phyloP scores from a whole-genome alignment of 768 basidiomycete species.

The Melanogaster broomeanus region DNA sequence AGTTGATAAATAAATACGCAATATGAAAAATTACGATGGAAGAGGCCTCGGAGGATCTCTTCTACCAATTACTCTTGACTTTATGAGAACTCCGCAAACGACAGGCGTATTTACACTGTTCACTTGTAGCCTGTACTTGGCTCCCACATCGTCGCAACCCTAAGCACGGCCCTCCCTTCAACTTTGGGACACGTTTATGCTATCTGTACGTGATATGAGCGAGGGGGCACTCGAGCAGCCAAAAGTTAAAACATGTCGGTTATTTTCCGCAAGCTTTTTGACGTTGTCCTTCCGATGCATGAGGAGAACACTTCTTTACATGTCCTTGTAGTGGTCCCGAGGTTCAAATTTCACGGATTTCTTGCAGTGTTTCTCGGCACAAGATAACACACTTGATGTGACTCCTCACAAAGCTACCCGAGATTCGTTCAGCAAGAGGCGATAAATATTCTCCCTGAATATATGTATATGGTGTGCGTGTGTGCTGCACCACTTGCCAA shows the following conservation, averaged over 20 bases:
- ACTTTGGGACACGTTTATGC: background rate
- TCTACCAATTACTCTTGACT: conserved; percentile 4
- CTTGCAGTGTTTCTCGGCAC: too few relatives aligned
- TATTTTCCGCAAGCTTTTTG: too few relatives aligned
- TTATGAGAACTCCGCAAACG: conserved; percentile 22
- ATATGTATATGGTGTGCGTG: background rate
- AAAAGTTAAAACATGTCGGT: too few relatives aligned
- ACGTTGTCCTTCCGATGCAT: too few relatives aligned
- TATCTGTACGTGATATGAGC: background rate
- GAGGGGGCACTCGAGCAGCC: too few relatives aligned
- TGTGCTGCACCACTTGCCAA: background rate
- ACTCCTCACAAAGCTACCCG: too few relatives aligned
- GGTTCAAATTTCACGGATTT: too few relatives aligned
- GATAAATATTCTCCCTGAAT: too few relatives aligned
- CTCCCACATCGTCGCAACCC: background rate
- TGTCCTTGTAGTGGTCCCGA: too few relatives aligned
- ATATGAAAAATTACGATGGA: conserved; percentile 17
- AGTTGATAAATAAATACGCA: conserved; percentile 20
- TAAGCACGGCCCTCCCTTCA: background rate
- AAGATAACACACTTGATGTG: too few relatives aligned
- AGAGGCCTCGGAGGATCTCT: conserved; percentile 22
- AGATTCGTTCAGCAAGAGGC: too few relatives aligned
- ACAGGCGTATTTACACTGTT: background rate
- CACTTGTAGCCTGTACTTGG: background rate
- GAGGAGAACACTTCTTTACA: too few relatives aligned